These are phyloP conservation scores for Phalaenopsis hybrid DNA, from an alignment of 116 monocot species.

Conservation along the genomic window DNA sequence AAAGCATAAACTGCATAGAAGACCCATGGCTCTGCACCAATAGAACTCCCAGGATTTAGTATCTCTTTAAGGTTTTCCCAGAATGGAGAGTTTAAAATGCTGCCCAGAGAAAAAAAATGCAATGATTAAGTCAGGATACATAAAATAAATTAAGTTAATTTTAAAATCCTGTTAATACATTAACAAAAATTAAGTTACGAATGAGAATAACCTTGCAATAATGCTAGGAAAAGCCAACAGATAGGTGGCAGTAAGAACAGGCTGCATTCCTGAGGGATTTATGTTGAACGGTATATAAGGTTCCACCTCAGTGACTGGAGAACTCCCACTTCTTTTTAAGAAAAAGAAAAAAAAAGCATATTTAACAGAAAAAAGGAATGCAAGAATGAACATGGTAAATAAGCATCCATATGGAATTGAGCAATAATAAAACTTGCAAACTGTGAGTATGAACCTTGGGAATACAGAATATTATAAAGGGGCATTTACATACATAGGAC, in stretches of 20 bases:
- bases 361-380: not conserved
- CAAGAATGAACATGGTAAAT: not conserved
- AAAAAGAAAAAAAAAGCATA: slow-evolving; percentile 1
- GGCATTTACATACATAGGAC: too few species aligned
- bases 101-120: slow-evolving; percentile 19
- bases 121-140: not conserved
- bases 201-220: slow-evolving; percentile 63
- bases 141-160: not conserved
- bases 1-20: slow-evolving; percentile 82
- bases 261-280: slow-evolving; percentile 99
- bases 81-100: slow-evolving; percentile 80
- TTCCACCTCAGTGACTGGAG: slow-evolving; percentile 83
- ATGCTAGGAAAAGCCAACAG: slow-evolving; percentile 92
- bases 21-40: slow-evolving; percentile 87
- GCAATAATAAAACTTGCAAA: not conserved
- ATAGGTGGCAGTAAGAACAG: slow-evolving; percentile 87
- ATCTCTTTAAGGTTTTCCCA: slow-evolving; percentile 86
- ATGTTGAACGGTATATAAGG: slow-evolving; percentile 98
- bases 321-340: slow-evolving; percentile 41
- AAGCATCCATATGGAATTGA: not conserved
- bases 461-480: not conserved
- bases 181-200: slow-evolving; percentile 1
- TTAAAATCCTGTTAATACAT: not conserved
- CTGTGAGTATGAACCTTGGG: not conserved
- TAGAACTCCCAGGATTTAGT: slow-evolving; percentile 70